Base-by-base conservation (phyloP, 2,329 filamentous ascomycete genomes). In the Colletotrichum tropicicola region DNA sequence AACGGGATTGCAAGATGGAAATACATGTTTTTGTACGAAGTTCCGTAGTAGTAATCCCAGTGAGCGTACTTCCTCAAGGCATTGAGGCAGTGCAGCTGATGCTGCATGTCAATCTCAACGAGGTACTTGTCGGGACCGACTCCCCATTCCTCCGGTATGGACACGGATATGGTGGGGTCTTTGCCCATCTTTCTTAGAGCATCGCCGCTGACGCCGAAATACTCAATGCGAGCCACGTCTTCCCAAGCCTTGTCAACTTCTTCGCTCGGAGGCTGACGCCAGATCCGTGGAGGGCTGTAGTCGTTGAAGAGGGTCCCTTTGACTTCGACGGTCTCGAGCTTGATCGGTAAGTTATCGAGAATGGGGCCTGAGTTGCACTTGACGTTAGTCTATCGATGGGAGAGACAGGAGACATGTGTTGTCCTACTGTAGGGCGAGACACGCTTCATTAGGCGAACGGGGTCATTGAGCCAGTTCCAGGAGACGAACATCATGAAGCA, bases 231-330 rank as follows among this genome's bases (percentile, higher is more conserved):
- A 1, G 62, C 51, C 13, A 65, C 35, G 6, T 57, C 62, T 1
- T 70, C 68, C 70, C 70, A 71, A 2, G 70, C 70, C 6, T 62
- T 51, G 52, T 71, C 70, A 3, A 72, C 68, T 13, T 68, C 68
- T 13, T 69, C 60, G 13, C 65, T 68, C 0, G 70, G 70, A 1
- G 55, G 19, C 5, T 61, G 45, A 1, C 69, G 65, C 53, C 56
- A 70, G 6, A 70, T 65, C 3, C 41, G 73, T 45, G 74, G 69
- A 70, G 76, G 75, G 72, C 75, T 75, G 70, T 71, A 65, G n/a
- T 65, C 62, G 21, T 65, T 65, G 58, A 65, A 65, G 5, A 65
- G 35, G 3, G 62, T 63, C 8, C 62, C 62, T 49, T 57, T 65
- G 9, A 65, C 62, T 27, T 55, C 32, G 1, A 65, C 25, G 1